A percentile compares a stretch with the other conserved stretches of the same genome.
Evolutionary conservation across 2,329 filamentous ascomycete genomes (phyloP).

Genomic region (Samsoniella hepiali): DNA sequence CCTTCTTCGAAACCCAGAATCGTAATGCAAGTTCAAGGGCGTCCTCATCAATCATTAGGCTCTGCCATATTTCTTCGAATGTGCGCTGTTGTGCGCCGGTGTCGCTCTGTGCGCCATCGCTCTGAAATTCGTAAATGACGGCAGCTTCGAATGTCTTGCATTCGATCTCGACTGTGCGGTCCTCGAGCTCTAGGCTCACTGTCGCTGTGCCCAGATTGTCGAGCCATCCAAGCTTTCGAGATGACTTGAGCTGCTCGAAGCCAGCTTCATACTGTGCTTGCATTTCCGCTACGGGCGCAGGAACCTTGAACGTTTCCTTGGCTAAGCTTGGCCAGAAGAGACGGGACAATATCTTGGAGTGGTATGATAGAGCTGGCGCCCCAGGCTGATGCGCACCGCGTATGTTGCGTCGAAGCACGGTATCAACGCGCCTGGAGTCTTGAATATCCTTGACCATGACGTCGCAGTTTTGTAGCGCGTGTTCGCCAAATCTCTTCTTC

Average conservation of each 20-base stretch:
- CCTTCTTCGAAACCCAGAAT: conserved; percentile 69
- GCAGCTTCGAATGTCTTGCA: conserved; percentile 83
- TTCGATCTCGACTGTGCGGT: conserved; percentile 69
- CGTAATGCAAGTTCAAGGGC: conserved; percentile 63
- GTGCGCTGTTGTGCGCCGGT: conserved; percentile 38
- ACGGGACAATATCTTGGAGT: conserved; percentile 83
- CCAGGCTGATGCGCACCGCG: conserved; percentile 19
- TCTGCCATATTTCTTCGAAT: conserved; percentile 52
- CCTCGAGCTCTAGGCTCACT: conserved; percentile 78
- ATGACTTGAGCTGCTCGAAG: conserved; percentile 77
- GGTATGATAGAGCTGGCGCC: conserved; percentile 44
- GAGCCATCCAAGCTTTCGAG: conserved; percentile 85
- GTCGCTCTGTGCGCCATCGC: conserved; percentile 36
- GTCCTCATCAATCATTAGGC: conserved; percentile 70
- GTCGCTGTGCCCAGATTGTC: conserved; percentile 76
- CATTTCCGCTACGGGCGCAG: conserved; percentile 53
- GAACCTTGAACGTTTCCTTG: conserved; percentile 65
- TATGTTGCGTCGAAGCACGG: conserved; percentile 53
- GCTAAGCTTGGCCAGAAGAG: conserved; percentile 89
- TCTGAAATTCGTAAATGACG: conserved; percentile 79
- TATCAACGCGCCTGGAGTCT: conserved; percentile 74
- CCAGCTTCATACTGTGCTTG: conserved; percentile 70
- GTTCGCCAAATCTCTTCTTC: conserved; percentile 84
- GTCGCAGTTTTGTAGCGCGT: conserved; percentile 84
- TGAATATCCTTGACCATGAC: conserved; percentile 95